A percentile compares a stretch with the other conserved stretches of the same genome.
phyloP scores from a whole-genome alignment of 805 yeast species.

The Metschnikowia cubensis region DNA sequence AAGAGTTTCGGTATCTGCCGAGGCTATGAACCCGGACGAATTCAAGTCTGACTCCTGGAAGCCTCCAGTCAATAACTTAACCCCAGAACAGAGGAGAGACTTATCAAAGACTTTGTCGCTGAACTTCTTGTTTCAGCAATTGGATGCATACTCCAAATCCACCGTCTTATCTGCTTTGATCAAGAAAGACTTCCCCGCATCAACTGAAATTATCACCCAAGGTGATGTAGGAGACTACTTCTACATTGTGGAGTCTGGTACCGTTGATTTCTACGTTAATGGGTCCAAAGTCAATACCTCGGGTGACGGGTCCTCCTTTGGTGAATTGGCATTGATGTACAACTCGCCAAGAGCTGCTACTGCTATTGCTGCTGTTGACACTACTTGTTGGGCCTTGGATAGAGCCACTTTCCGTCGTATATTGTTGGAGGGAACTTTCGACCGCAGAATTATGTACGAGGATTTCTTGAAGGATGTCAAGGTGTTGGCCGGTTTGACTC shows the following conservation, averaged over 20 bases:
- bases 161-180: conserved; percentile 82
- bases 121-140: conserved; percentile 79
- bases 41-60: conserved; percentile 66
- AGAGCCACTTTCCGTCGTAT: conserved; percentile 90
- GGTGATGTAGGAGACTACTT: conserved; percentile 95
- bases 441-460: conserved; percentile 87
- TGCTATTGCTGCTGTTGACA: conserved; percentile 63
- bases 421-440: conserved; percentile 82
- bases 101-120: conserved; percentile 68
- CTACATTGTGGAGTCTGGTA: conserved; percentile 80
- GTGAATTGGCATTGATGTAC: conserved; percentile 96
- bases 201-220: conserved; percentile 70
- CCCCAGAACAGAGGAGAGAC: conserved; percentile 59
- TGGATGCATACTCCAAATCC: conserved; percentile 72
- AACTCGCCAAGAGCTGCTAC: conserved; percentile 98
- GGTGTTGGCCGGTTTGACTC: conserved; percentile 64
- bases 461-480: conserved; percentile 84
- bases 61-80: conserved; percentile 64
- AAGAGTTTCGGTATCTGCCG: conserved; percentile 89
- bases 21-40: conserved; percentile 72
- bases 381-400: conserved; percentile 83
- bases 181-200: conserved; percentile 59
- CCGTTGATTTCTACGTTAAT: conserved; percentile 75
- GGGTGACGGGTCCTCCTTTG: conserved; percentile 89
- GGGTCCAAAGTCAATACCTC: conserved; percentile 65